Conservation (phyloP, 2,329 filamentous ascomycete genomes). For the Trichophyton simii region DNA sequence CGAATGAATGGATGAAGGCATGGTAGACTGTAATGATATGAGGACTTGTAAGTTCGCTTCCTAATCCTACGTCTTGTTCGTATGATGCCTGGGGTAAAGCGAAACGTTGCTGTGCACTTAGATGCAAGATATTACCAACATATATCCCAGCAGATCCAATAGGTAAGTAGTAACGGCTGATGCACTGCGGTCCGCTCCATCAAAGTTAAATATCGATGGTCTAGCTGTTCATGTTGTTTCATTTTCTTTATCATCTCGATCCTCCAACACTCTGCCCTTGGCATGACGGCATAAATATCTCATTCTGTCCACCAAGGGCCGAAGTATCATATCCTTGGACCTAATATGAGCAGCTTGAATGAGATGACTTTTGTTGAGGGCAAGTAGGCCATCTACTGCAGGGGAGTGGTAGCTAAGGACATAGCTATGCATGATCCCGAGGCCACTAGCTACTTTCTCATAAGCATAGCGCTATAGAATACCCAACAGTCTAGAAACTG, state of each 20-base stretch:
- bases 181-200: not conserved
- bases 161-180: not conserved
- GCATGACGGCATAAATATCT: not conserved
- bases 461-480: not conserved
- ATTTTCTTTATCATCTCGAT: not conserved
- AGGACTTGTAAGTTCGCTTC: not conserved
- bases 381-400: too few species aligned
- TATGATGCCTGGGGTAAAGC: not conserved
- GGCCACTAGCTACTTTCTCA: too few species aligned
- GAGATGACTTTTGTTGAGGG: not conserved
- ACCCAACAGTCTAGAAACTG: not conserved
- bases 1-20: not conserved
- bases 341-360: not conserved
- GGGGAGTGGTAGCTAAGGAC: too few species aligned
- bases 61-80: not conserved
- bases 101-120: not conserved
- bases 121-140: not conserved
- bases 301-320: not conserved
- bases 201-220: not conserved
- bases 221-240: not conserved
- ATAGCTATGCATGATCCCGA: too few species aligned
- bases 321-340: not conserved
- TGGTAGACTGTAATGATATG: not conserved
- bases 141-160: not conserved
- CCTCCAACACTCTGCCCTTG: not conserved